Conservation (phyloP, 345 rosid species). For the Lepidium didymum region DNA sequence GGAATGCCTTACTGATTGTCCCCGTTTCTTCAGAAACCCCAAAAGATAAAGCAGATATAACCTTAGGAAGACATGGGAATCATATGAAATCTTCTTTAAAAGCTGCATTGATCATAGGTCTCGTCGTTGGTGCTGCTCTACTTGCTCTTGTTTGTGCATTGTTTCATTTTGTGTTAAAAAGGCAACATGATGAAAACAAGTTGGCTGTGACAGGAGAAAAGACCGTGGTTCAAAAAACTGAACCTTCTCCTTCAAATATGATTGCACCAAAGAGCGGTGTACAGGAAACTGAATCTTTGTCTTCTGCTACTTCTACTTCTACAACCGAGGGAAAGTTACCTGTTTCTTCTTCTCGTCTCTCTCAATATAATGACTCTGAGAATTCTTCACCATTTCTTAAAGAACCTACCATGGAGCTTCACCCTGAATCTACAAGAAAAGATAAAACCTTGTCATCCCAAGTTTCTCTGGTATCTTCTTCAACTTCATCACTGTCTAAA, state of each 20-base stretch:
- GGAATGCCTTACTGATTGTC: slow-evolving; percentile 53
- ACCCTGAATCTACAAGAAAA: slow-evolving; percentile 11
- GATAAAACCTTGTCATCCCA: slow-evolving; percentile 48
- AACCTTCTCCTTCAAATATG: slow-evolving; percentile 28
- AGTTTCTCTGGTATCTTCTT: slow-evolving; percentile 44
- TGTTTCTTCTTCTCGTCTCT: slow-evolving; percentile 38
- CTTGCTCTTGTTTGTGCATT: slow-evolving; percentile 40
- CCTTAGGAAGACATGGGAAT: slow-evolving; percentile 24
- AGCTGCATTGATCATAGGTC: slow-evolving; percentile 51
- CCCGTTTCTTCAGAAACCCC: slow-evolving; percentile 36
- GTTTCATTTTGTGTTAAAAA: slow-evolving; percentile 31
- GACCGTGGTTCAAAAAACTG: slow-evolving; percentile 22
- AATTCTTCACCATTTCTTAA: slow-evolving; percentile 31
- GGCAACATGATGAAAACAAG: slow-evolving; percentile 18
- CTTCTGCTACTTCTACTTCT: slow-evolving; percentile 36
- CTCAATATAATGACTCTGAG: slow-evolving; percentile 35
- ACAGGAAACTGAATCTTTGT: slow-evolving; percentile 30
- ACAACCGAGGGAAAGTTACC: slow-evolving; percentile 35
- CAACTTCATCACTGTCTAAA: slow-evolving; percentile 47
- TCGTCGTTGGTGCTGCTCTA: slow-evolving; percentile 41
- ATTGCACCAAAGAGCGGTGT: slow-evolving; percentile 26
- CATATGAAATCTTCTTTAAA: slow-evolving; percentile 39
- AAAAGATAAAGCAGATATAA: slow-evolving; percentile 30
- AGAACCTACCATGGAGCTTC: slow-evolving; percentile 1
- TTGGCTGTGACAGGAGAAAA: slow-evolving; percentile 26